phyloP scores from a whole-genome alignment of 2,329 filamentous ascomycete genomes.

The Fusarium chlamydosporum region DNA sequence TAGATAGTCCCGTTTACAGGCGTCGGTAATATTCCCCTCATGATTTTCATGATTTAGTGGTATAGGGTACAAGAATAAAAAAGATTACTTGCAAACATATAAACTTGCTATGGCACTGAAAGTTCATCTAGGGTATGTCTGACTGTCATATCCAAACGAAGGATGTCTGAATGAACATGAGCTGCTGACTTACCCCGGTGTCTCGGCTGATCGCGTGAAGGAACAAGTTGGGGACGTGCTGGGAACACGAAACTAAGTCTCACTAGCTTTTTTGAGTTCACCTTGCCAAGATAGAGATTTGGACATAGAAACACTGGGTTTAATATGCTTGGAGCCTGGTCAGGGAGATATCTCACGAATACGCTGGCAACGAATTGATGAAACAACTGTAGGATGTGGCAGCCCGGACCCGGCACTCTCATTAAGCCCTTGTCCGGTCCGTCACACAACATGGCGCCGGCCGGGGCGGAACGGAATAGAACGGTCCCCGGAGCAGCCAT shows the following conservation, averaged over 20 bases:
- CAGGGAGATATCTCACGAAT: neutral
- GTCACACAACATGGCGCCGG: constrained; percentile 27
- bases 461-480: constrained; percentile 20
- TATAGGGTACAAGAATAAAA: constrained; percentile 25
- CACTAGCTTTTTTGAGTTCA: neutral
- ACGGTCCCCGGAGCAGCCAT: constrained; percentile 11
- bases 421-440: constrained; percentile 28
- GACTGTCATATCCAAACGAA: neutral
- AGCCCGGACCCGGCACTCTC: constrained; percentile 1
- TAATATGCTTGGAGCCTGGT: neutral
- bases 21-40: constrained; percentile 36
- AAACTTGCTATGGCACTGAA: neutral
- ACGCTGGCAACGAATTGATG: neutral
- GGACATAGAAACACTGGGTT: too few species aligned
- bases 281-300: too few species aligned
- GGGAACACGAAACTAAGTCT: neutral
- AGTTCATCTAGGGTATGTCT: neutral
- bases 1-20: constrained; percentile 34
- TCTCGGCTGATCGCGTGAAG: constrained; percentile 15
- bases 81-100: neutral
- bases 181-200: constrained; percentile 2
- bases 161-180: neutral
- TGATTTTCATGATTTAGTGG: constrained; percentile 24
- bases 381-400: neutral
- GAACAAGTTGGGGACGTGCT: neutral